Evolutionary conservation across 208 protist species (phyloP), one percentile per base, ranked within the genome.

Genomic region (Trypanosoma melophagium): DNA sequence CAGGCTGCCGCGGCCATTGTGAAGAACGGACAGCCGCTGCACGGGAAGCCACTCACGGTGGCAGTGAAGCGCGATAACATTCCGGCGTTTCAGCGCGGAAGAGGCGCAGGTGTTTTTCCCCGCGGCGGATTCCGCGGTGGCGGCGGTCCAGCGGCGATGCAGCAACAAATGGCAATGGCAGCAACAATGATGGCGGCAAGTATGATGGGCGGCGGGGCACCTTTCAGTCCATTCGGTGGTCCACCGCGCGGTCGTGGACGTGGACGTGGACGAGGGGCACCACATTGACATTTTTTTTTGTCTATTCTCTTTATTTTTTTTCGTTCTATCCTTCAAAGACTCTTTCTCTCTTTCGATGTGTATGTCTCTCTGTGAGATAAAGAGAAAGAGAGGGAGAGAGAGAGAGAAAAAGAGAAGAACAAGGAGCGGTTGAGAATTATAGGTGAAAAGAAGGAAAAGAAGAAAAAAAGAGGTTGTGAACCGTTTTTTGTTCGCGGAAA

Each of bases 21-120:
- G 28, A 96, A 96, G 79, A 84, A 96, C 52, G 85, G 84, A 4
- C 91, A 96, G 71, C 83, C 87, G 9, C 73, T 93, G 10, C 91
- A 96, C 53, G 91, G 91, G 0, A 89, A 82, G 66, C 88, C 91
- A 31, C 70, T 96, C 61, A 92, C 81, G 59, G 83, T 96, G 40
- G 83, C 84, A 9, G 56, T 85, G 64, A 96, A 96, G 77, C 87
- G 91, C 2, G 91, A 96, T 28, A 94, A 94, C 69, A 80, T 94
- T 31, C 88, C 91, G 0, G 82, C 81, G 19, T 94, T 90, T 53
- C 84, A 93, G 74, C 85, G 90, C 21, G 77, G 74, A 25, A 66
- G 74, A 13, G 74, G 71, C 17, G 71, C 69, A 19, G 58, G 71
- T 35, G 72, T 66, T 8, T 63, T 63, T 47, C 42, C 51, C 5